Base-by-base conservation (phyloP, 805 yeast species). In the Ogataea haglerorum region DNA sequence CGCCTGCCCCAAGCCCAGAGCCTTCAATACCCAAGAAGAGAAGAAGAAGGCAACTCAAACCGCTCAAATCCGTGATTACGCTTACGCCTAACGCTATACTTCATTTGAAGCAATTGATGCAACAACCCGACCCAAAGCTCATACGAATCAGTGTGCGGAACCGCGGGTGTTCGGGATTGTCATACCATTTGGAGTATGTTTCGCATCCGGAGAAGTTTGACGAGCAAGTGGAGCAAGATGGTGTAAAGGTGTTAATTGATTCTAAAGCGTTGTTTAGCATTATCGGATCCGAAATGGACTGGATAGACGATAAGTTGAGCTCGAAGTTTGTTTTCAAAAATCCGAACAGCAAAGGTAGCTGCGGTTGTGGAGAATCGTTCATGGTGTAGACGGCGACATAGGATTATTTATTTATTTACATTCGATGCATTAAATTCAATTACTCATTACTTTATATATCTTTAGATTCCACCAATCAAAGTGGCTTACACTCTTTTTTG, bases 291-390 rank as follows among this genome's bases (percentile, higher is more conserved):
- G 95, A 90, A 64, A 93, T 93, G 99, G 99, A 93, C 65, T 93
- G 96, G 96, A 72, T 87, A 35, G 98, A 93, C 58, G 96, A 93
- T 57, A 90, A 88, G 62, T 70, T 93, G 48, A 76, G 89, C 23
- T 81, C 93, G 10, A 77, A 95, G 56, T 93, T 93, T 61, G 88
- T 93, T 14, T 93, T 93, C 72, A 83, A 76, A 60, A 93, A 93
- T 63, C 99, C 99, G 48, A 93, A 93, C 66, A 85, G 95, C 28
- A 93, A 91, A 69, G 99, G 98, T 23, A 86, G 95, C 36, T 93
- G 99, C 67, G 99, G 99, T 10, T 93, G 99, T 64, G 99, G 99
- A 40, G 99, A 93, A 68, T 87, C 96, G 5, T 93, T 93, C 63
- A 93, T 90, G 96, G 96, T 91, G 7, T 90, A 68, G 39, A 25